These are phyloP conservation scores for Rhypophila decipiens DNA, from an alignment of 495 filamentous ascomycete species.

Conservation along the genomic window DNA sequence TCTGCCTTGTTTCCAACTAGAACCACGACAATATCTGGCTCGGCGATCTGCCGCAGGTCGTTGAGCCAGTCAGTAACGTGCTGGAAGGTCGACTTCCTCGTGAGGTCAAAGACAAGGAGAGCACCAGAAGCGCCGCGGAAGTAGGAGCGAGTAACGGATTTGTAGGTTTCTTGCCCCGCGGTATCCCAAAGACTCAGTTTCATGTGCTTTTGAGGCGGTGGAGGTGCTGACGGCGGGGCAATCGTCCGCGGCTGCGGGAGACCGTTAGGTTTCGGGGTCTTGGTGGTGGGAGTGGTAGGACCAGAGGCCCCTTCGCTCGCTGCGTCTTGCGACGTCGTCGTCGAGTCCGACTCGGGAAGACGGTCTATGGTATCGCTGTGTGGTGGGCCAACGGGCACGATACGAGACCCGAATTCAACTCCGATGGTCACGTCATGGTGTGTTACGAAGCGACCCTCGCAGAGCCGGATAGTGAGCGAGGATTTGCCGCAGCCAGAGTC, in stretches of 20 bases:
- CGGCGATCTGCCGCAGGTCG: slow-evolving; percentile 86
- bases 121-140: slow-evolving; percentile 91
- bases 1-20: slow-evolving; percentile 94
- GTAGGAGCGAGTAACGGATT: slow-evolving; percentile 89
- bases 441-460: slow-evolving; percentile 89
- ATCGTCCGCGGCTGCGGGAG: slow-evolving; percentile 29
- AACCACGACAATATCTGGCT: slow-evolving; percentile 88
- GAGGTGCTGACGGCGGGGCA: slow-evolving; percentile 6
- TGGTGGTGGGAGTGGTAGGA: not conserved
- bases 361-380: slow-evolving; percentile 32
- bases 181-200: slow-evolving; percentile 85
- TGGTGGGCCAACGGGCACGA: slow-evolving; percentile 86
- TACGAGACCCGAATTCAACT: slow-evolving; percentile 92
- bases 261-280: slow-evolving; percentile 12
- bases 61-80: slow-evolving; percentile 86
- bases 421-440: slow-evolving; percentile 97
- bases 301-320: not conserved
- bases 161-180: slow-evolving; percentile 94
- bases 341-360: slow-evolving; percentile 7
- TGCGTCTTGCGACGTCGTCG: not conserved
- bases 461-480: slow-evolving; percentile 83
- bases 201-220: slow-evolving; percentile 61
- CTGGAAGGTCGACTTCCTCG: slow-evolving; percentile 72
- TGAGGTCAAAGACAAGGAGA: slow-evolving; percentile 91
- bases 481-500: slow-evolving; percentile 93